Evolutionary conservation across 306 rosid genomes (phyloP), one percentile per base, ranked within the genome.

Genomic region (Cercis canadensis): DNA sequence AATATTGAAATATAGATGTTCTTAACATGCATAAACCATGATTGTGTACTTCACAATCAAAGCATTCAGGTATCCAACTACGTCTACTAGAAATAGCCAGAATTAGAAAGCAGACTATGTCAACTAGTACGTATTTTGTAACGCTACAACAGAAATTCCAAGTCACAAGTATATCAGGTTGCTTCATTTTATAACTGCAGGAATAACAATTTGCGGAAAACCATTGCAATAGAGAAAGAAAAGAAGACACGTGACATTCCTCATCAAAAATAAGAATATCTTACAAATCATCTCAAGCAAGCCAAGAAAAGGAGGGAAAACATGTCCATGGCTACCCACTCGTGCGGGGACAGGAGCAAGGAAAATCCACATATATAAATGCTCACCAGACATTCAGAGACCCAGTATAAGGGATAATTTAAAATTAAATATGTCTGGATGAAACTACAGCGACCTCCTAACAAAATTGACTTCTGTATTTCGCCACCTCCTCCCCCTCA

Each of bases 391-490:
- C 3, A 24, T 24, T 21, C 9, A 5, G 8, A n/a, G 45, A 15
- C 57, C 6, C 21, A 43, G 47, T 63, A 33, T 43, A 53, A 44
- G 55, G 64, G 15, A 55, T 21, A 55, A 62, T 16, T 46, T 14
- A n/a, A 45, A 46, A 53, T 13, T 54, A 68, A 45, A 24, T 53
- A 39, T 39, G 10, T 31, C 36, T 29, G 55, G 18, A 41, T 33
- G 41, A 50, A 47, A 69, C 33, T 76, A 68, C 57, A 60, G 4
- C 32, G 21, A 33, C 64, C 70, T 75, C 57, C 75, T 76, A 55
- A 70, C 61, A 65, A 64, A 63, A 65, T 57, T 65, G 69, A 31
- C 62, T 64, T 43, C 14, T 14, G 41, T 72, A 77, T 47, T 71
- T 65, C 64, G 36, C 53, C 17, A 70, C 17, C 51, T 37, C 40